Evolutionary conservation across 2,329 filamentous ascomycete species (phyloP).

Genomic region (Phaeosphaeriaceae sp.): DNA sequence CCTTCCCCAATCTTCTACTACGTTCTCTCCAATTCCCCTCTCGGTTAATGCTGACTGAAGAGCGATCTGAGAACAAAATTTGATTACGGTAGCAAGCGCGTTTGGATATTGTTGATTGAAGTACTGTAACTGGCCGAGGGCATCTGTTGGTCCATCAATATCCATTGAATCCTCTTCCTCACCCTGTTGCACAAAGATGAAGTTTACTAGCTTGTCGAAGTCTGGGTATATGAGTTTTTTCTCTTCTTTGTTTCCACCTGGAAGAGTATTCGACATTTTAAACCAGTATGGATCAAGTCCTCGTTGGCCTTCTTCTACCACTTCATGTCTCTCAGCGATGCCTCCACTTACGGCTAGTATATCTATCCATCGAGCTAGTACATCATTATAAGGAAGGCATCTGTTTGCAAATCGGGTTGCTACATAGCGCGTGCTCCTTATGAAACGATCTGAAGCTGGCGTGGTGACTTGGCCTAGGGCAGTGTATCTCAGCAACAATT

Average conservation of each 20-base stretch:
- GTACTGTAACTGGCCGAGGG: slow-evolving; percentile 33
- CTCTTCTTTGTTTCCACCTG: slow-evolving; percentile 29
- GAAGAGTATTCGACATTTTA: slow-evolving; percentile 61
- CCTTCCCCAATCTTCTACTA: slow-evolving; percentile 84
- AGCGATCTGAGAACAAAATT: slow-evolving; percentile 69
- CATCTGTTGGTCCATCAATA: slow-evolving; percentile 32
- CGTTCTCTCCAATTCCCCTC: slow-evolving; percentile 54
- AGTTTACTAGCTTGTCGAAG: slow-evolving; percentile 53
- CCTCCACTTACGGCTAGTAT: slow-evolving; percentile 77
- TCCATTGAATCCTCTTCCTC: slow-evolving; percentile 46
- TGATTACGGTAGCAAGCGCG: slow-evolving; percentile 72
- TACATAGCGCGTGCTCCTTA: slow-evolving; percentile 74
- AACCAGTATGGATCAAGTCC: slow-evolving; percentile 84
- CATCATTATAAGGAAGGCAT: slow-evolving; percentile 79
- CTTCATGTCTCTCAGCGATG: slow-evolving; percentile 74
- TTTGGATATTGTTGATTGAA: slow-evolving; percentile 47
- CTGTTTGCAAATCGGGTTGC: slow-evolving; percentile 89
- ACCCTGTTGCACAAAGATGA: slow-evolving; percentile 51
- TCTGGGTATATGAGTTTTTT: slow-evolving; percentile 45
- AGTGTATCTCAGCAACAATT: slow-evolving; percentile 43
- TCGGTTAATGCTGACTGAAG: slow-evolving; percentile 62
- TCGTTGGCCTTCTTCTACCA: slow-evolving; percentile 87
- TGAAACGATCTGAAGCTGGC: slow-evolving; percentile 49
- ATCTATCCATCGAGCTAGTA: slow-evolving; percentile 85
- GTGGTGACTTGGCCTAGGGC: slow-evolving; percentile 18